Base-by-base conservation (phyloP, 75 land plant species). In the Pinus taeda region DNA sequence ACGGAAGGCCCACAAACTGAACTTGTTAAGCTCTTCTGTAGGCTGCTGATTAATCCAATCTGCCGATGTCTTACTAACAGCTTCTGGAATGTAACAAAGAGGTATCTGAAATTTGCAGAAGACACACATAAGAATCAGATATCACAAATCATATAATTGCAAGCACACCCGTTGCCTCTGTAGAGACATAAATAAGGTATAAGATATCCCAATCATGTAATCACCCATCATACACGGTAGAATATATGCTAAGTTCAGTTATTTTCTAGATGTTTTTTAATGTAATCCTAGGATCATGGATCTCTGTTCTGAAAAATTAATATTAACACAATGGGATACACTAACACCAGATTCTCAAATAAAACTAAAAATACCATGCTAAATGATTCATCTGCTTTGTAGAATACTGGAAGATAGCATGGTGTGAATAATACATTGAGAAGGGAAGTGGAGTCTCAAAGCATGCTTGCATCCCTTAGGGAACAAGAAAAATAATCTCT, bases 41-140 rank as follows among this genome's bases (percentile, higher is more conserved):
- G 94, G 83, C 49, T 79, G 85, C 60, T 86, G 88, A 24, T 75
- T 81, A 22, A 97, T 79, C 99, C 99, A 97, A n/a, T 97, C 97
- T 76, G 79, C 80, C 5, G 91, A 39, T 95, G 86, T 88, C 85
- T 91, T 92, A 69, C 84, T 84, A 74, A 97, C 93, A 79, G 58
- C 65, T 57, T 97, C 98, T 37, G 98, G 79, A 55, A 97, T 80
- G 75, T 92, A 73, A 73, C 83, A 86, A 60, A 97, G 69, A 26
- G 99, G 99, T 6, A 93, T 78, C 97, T 97, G 91, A 65, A 75
- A 74, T 59, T 59, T 61, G 3, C 15, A 39, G 6, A 49, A 49
- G 59, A 69, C n/a, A 11, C n/a, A 69, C 49, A 65, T 36, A 17
- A 5, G 5, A 65, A 37, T 9, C n/a, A 12, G 49, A 69, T n/a